Conservation (phyloP, 345 rosid species). For the Brassica juncea region DNA sequence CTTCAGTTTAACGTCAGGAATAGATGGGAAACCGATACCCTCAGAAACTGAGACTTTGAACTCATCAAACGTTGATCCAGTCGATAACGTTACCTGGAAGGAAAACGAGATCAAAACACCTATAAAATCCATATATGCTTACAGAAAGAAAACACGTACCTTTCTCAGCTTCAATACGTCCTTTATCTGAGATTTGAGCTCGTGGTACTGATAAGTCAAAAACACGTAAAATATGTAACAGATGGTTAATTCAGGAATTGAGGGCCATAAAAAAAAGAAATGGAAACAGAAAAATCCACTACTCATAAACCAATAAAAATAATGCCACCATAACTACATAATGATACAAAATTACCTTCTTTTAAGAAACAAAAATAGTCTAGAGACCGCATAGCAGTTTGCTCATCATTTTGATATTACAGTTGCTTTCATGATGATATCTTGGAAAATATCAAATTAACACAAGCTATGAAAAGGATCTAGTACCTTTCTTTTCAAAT, state of each 20-base stretch:
- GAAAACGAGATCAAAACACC: slow-evolving; percentile 33
- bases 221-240: slow-evolving; percentile 13
- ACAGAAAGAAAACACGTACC: slow-evolving; percentile 44
- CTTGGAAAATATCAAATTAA: background rate
- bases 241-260: background rate
- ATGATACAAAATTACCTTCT: background rate
- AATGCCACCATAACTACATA: slow-evolving; percentile 10
- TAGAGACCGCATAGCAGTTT: background rate
- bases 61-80: slow-evolving; percentile 75
- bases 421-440: slow-evolving; percentile 8
- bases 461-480: background rate
- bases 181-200: slow-evolving; percentile 72
- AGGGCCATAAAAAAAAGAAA: slow-evolving; percentile 11
- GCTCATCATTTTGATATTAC: slow-evolving; percentile 5
- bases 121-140: slow-evolving; percentile 16
- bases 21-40: slow-evolving; percentile 49
- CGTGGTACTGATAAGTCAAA: slow-evolving; percentile 66
- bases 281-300: slow-evolving; percentile 1
- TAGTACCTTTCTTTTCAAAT: slow-evolving; percentile 74
- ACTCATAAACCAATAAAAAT: slow-evolving; percentile 21
- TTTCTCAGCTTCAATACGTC: slow-evolving; percentile 71
- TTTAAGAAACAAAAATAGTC: background rate
- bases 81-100: slow-evolving; percentile 57
- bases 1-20: slow-evolving; percentile 68
- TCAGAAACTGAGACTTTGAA: slow-evolving; percentile 65